Evolutionary conservation across 2,329 filamentous ascomycete species (phyloP).

Genomic region (Pestalotiopsis sp.): DNA sequence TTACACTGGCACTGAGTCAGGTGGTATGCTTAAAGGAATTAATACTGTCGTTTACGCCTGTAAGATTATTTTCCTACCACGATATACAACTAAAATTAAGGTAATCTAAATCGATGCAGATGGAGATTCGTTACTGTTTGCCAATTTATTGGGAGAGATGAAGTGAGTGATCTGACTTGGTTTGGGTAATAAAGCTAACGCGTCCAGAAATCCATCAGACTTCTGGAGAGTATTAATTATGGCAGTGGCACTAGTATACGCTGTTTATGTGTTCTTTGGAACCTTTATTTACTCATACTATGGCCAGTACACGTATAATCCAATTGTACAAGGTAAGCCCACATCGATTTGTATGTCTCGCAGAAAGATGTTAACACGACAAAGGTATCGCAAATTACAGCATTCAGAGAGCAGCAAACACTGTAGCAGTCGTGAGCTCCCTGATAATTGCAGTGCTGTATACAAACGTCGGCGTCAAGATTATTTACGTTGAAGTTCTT

Average conservation of each 20-base stretch:
- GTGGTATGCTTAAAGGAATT: conserved; percentile 31
- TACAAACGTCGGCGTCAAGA: conserved; percentile 57
- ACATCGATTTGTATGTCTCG: too few species aligned
- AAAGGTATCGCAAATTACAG: conserved; percentile 42
- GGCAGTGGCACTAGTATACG: conserved; percentile 45
- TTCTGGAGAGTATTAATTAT: conserved; percentile 46
- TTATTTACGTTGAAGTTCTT: conserved; percentile 55
- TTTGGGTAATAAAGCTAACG: conserved; percentile 10
- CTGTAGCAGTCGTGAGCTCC: conserved; percentile 43
- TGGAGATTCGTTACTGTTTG: conserved; percentile 59
- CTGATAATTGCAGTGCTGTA: conserved; percentile 52
- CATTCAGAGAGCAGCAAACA: conserved; percentile 48
- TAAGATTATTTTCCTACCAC: not conserved
- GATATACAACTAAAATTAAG: too few species aligned
- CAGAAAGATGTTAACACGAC: conserved; percentile 29
- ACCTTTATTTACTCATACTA: conserved; percentile 46
- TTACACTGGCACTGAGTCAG: conserved; percentile 40
- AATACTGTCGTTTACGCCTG: not conserved
- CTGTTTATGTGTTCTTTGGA: conserved; percentile 44
- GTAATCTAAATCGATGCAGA: conserved; percentile 24
- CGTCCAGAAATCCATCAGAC: conserved; percentile 37
- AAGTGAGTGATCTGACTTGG: conserved; percentile 19
- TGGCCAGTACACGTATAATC: conserved; percentile 52
- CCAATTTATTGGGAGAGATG: conserved; percentile 58
- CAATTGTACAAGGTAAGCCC: conserved; percentile 17